These are phyloP conservation scores for Platismatia glauca DNA, from an alignment of 495 filamentous ascomycete genomes.

Conservation along the genomic window DNA sequence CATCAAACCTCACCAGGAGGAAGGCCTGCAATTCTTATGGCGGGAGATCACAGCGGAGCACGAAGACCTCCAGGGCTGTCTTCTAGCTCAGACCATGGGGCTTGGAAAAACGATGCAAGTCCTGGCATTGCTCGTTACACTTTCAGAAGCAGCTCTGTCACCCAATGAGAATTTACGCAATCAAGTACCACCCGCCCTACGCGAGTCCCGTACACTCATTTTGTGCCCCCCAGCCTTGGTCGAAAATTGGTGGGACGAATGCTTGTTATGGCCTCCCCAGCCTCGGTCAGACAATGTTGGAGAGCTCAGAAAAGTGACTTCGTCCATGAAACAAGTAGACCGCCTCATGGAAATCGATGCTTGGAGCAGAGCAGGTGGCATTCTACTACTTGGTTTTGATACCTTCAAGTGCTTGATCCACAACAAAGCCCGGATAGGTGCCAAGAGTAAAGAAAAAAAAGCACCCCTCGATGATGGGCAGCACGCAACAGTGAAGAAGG, in stretches of 20 bases:
- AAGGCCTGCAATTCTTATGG: slow-evolving; percentile 85
- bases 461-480: slow-evolving; percentile 28
- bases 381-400: slow-evolving; percentile 65
- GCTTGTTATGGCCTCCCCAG: slow-evolving; percentile 56
- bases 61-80: slow-evolving; percentile 56
- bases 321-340: slow-evolving; percentile 20
- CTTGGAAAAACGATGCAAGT: slow-evolving; percentile 90
- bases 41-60: slow-evolving; percentile 57
- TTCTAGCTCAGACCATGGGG: slow-evolving; percentile 90
- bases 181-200: slow-evolving; percentile 60
- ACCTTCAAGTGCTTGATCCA: slow-evolving; percentile 48
- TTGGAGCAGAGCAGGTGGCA: slow-evolving; percentile 61
- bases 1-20: slow-evolving; percentile 49
- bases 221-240: slow-evolving; percentile 68
- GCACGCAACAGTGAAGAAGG: slow-evolving; percentile 33
- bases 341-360: slow-evolving; percentile 38
- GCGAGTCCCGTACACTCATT: slow-evolving; percentile 55
- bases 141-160: slow-evolving; percentile 56
- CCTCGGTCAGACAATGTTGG: slow-evolving; percentile 36
- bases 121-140: slow-evolving; percentile 68
- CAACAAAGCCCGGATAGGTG: slow-evolving; percentile 26
- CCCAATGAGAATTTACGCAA: slow-evolving; percentile 41
- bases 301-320: slow-evolving; percentile 40
- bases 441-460: slow-evolving; percentile 17
- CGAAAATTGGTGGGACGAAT: slow-evolving; percentile 77